Base-by-base conservation (phyloP, 345 rosid species). In the Isatis tinctoria region DNA sequence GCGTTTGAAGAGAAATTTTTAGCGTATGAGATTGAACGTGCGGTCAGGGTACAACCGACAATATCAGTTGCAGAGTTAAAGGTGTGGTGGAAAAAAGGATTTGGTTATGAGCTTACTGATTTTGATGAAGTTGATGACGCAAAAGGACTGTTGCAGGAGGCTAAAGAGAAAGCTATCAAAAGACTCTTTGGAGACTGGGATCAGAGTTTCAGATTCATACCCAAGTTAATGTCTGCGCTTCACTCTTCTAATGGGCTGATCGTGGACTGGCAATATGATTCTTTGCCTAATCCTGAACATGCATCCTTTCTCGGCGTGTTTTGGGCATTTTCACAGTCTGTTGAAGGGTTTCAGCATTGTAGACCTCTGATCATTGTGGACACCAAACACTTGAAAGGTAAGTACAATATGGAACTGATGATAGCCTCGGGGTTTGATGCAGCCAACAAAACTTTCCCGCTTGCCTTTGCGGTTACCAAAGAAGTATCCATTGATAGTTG, bases 331-430 rank as follows among this genome's bases (percentile, higher is more conserved):
- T 6, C 68, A 49, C 75, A 61, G 41, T 72, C 52, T 2, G 8
- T 72, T 1, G 11, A 72, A 49, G 75, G 75, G 43, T 61, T 72
- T 61, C 61, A 7, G 27, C 60, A 61, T 2, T 72, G 76, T 40
- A 62, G 62, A 20, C 69, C 76, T 62, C 35, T 62, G 10, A 62
- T 72, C 4, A 0, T 61, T 51, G 33, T 72, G 54, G 70, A 72
- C 17, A 2, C 27, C 1, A 52, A 0, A 28, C 0, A 9, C 2
- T 1, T 62, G 17, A 2, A 10, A 0, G 8, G 35, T 9, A 2
- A 52, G 45, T 10, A 20, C 13, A 12, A 0, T 0, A 0, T 71
- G 69, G 39, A 36, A 27, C 1, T 61, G 33, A 51, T 72, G 62
- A 28, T 62, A 39, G 69, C 76, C 69, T 37, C 24, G 0, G 76